Conservation (phyloP, 2,329 filamentous ascomycete species). For the Fonsecaea erecta region DNA sequence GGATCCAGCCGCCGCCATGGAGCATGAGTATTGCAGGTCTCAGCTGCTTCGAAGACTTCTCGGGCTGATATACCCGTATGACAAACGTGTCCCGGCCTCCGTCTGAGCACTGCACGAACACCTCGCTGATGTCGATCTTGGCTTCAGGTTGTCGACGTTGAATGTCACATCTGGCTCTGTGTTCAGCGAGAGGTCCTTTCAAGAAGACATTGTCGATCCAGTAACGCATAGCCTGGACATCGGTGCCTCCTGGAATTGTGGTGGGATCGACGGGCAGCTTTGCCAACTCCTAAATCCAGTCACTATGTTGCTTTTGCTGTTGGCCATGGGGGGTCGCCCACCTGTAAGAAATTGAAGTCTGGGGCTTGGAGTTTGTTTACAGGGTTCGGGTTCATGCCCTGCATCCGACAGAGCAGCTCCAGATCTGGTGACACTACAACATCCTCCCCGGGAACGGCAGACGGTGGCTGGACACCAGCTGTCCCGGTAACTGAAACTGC, state of each 20-base stretch:
- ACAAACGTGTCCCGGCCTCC: conserved; percentile 4
- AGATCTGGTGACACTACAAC: not conserved
- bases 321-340: not conserved
- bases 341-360: conserved; percentile 16
- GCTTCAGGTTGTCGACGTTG: conserved; percentile 2
- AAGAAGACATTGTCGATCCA: conserved; percentile 16
- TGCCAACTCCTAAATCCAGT: conserved; percentile 14
- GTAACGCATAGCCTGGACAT: conserved; percentile 18
- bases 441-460: not conserved
- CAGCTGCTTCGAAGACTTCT: not conserved
- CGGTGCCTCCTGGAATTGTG: not conserved
- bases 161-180: not conserved
- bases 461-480: not conserved
- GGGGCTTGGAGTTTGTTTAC: conserved; percentile 9
- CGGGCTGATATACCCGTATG: conserved; percentile 14
- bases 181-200: conserved; percentile 8
- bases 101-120: conserved; percentile 13
- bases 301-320: not conserved
- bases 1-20: conserved; percentile 27
- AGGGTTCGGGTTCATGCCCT: conserved; percentile 5
- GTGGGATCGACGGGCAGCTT: conserved; percentile 11
- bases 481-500: not conserved
- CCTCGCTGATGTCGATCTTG: conserved; percentile 1
- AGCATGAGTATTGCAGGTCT: conserved; percentile 19
- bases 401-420: conserved; percentile 1